Conservation (phyloP, 2,329 filamentous ascomycete genomes). For the Ceratocystis variospora region DNA sequence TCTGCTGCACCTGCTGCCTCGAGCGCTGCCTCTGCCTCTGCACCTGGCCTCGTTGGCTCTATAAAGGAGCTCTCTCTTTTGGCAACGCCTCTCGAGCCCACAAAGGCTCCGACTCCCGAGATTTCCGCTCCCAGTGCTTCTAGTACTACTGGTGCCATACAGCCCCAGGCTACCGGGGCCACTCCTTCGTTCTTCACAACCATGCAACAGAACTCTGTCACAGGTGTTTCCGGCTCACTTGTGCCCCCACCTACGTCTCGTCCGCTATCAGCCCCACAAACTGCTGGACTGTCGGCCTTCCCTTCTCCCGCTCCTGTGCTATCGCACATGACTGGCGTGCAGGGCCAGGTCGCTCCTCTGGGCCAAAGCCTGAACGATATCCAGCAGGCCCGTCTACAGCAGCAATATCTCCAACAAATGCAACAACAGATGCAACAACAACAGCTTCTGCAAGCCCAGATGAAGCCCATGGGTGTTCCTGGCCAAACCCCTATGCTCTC, state of each 20-base stretch:
- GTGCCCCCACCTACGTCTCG: slow-evolving; percentile 62
- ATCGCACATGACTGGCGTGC: slow-evolving; percentile 68
- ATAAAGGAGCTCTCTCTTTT: slow-evolving; percentile 45
- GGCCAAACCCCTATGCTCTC: slow-evolving; percentile 25
- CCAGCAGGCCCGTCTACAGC: slow-evolving; percentile 50
- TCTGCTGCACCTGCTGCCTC: slow-evolving; percentile 25
- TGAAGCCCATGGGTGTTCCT: slow-evolving; percentile 27
- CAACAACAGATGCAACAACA: slow-evolving; percentile 31
- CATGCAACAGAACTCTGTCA: slow-evolving; percentile 22
- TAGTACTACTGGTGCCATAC: slow-evolving; percentile 26
- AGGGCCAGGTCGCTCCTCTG: slow-evolving; percentile 50
- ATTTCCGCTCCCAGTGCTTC: slow-evolving; percentile 13
- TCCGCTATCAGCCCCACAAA: slow-evolving; percentile 76
- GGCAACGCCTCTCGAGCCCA: slow-evolving; percentile 39
- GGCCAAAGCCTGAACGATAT: slow-evolving; percentile 69
- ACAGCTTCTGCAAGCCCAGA: slow-evolving; percentile 28
- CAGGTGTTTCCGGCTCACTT: slow-evolving; percentile 32
- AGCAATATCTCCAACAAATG: slow-evolving; percentile 40
- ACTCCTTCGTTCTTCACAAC: slow-evolving; percentile 44
- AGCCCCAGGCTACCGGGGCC: slow-evolving; percentile 38
- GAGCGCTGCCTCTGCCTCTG: slow-evolving; percentile 17
- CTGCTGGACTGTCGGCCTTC: slow-evolving; percentile 60
- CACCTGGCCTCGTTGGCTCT: slow-evolving; percentile 42
- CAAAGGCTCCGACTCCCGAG: slow-evolving; percentile 28
- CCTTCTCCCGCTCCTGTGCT: slow-evolving; percentile 55